phyloP scores from a whole-genome alignment of 2,329 filamentous ascomycete species.

The Pseudogymnoascus sp. region DNA sequence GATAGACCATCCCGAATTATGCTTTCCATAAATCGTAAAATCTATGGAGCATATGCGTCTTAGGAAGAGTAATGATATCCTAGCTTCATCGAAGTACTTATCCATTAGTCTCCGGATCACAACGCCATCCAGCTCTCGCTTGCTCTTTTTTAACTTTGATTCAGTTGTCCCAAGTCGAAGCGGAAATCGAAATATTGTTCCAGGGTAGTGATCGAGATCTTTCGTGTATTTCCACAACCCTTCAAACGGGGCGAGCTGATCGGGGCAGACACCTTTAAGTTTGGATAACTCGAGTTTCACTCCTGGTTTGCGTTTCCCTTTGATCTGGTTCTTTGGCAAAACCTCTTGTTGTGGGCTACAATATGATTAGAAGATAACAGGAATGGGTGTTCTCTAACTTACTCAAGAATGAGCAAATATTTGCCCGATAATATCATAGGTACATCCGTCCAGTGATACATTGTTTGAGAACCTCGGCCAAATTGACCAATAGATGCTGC shows the following conservation, averaged over 20 bases:
- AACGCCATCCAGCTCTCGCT: conserved; percentile 8
- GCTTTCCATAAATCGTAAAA: conserved; percentile 15
- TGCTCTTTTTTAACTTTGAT: conserved; percentile 12
- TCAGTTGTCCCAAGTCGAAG: conserved; percentile 11
- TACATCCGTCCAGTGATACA: conserved; percentile 32
- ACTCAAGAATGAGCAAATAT: conserved; percentile 30
- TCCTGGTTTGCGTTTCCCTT: conserved; percentile 19
- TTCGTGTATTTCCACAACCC: conserved; percentile 21
- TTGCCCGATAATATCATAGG: conserved; percentile 29
- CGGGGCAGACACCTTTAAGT: conserved; percentile 16
- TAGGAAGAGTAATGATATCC: conserved; percentile 23
- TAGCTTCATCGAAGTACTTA: conserved; percentile 22
- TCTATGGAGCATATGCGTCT: conserved; percentile 17
- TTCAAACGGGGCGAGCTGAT: conserved; percentile 20
- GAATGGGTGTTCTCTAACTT: conserved; percentile 11
- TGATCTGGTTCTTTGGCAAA: conserved; percentile 18
- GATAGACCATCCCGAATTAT: conserved; percentile 18
- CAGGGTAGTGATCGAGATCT: conserved; percentile 18
- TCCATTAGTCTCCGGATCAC: neutral
- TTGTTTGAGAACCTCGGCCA: conserved; percentile 30
- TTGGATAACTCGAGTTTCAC: conserved; percentile 20
- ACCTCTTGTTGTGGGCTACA: conserved; percentile 21
- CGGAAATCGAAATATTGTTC: conserved; percentile 26
- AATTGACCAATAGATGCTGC: conserved; percentile 28
- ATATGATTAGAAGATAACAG: neutral